Evolutionary conservation across 192 early-diverging fungal species (phyloP).

Genomic region (Rhizophagus prolifer): DNA sequence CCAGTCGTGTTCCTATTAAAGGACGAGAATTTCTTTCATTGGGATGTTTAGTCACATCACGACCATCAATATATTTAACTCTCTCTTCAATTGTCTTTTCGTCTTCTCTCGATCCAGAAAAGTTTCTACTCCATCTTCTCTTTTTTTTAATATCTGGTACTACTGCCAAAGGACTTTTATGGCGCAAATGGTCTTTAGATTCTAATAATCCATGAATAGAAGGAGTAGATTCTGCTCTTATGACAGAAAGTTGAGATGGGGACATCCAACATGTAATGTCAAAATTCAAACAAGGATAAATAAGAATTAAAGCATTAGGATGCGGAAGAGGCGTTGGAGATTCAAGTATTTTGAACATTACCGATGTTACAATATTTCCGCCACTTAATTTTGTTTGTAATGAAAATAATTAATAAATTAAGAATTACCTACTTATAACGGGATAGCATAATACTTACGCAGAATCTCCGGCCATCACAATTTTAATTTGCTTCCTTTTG

Average conservation of each 20-base stretch:
- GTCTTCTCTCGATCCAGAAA: conserved; percentile 16
- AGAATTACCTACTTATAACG: not conserved
- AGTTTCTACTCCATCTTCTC: conserved; percentile 37
- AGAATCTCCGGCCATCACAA: conserved; percentile 86
- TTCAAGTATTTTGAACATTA: conserved; percentile 80
- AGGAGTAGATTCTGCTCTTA: conserved; percentile 58
- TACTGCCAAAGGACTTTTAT: conserved; percentile 64
- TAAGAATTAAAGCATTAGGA: conserved; percentile 77
- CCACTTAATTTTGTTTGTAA: conserved; percentile 52
- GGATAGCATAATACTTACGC: conserved; percentile 62
- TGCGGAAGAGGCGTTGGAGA: conserved; percentile 46
- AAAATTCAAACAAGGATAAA: conserved; percentile 90
- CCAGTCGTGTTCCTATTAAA: conserved; percentile 54
- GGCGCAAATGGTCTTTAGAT: conserved; percentile 66
- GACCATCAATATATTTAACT: conserved; percentile 39
- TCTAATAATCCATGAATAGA: conserved; percentile 41
- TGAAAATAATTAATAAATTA: not conserved
- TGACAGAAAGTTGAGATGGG: conserved; percentile 53
- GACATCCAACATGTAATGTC: conserved; percentile 95
- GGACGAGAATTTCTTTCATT: conserved; percentile 31
- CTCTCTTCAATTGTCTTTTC: conserved; percentile 36
- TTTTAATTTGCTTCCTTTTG: conserved; percentile 56
- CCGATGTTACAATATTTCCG: conserved; percentile 80
- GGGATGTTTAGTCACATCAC: conserved; percentile 30
- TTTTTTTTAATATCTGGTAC: conserved; percentile 47